A percentile compares a stretch with the other conserved stretches of the same genome.
Evolutionary conservation across 2,329 filamentous ascomycete genomes (phyloP).

Genomic region (Grosmannia clavigera): DNA sequence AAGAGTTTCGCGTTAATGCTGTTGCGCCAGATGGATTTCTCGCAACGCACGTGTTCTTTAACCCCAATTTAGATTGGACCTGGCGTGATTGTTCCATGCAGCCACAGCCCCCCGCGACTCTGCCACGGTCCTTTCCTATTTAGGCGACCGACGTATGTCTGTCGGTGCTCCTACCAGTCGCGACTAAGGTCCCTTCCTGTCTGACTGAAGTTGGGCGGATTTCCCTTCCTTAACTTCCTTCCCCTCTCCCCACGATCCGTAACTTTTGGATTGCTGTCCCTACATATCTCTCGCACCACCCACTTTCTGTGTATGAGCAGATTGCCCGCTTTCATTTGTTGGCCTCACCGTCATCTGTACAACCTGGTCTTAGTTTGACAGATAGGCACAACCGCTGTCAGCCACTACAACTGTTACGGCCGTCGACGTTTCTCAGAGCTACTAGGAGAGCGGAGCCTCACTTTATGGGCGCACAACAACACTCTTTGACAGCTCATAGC

Average conservation of each 20-base stretch:
- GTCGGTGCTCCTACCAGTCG: conserved; percentile 8
- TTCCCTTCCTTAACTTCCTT: neutral
- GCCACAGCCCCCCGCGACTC: neutral
- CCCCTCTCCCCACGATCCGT: neutral
- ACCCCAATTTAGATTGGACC: neutral
- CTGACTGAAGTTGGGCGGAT: too few relatives aligned
- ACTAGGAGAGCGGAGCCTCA: neutral
- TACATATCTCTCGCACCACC: neutral
- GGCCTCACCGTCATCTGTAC: neutral
- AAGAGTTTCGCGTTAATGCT: neutral
- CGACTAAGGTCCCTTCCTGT: neutral
- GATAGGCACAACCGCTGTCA: neutral
- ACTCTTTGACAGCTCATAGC: neutral
- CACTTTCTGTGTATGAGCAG: neutral
- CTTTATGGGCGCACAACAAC: neutral
- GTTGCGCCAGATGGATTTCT: neutral
- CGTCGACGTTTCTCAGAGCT: neutral
- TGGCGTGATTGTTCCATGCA: neutral
- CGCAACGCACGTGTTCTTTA: neutral
- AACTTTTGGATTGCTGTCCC: neutral
- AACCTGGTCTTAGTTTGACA: neutral
- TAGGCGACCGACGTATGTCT: conserved; percentile 7
- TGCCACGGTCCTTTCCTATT: conserved; percentile 9
- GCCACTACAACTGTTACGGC: neutral
- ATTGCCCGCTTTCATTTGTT: neutral